These are phyloP conservation scores for Hemileccinum hortonii DNA, from an alignment of 1,284 basidiomycete genomes.

Conservation along the genomic window DNA sequence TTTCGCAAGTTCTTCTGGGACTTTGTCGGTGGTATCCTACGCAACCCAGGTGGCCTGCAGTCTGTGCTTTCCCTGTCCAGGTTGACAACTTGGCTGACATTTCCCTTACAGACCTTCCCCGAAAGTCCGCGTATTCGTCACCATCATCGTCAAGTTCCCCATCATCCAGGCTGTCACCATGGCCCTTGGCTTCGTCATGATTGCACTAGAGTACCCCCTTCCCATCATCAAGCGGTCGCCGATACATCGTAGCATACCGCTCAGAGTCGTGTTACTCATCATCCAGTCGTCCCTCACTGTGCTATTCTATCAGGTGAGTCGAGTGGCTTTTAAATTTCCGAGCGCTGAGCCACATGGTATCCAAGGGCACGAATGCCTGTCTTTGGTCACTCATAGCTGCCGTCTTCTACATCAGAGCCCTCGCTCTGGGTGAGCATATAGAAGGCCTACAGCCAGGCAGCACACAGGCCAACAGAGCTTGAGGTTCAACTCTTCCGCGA, in stretches of 20 bases:
- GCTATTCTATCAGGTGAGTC: constrained; percentile 75
- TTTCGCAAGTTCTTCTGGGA: constrained; percentile 94
- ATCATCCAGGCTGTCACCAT: constrained; percentile 69
- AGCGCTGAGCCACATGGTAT: constrained; percentile 4
- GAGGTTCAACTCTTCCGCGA: constrained; percentile 22
- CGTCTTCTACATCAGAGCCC: constrained; percentile 61
- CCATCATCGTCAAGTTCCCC: constrained; percentile 72
- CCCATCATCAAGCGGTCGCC: constrained; percentile 55
- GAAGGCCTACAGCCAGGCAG: constrained; percentile 59
- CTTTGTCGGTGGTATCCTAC: constrained; percentile 67
- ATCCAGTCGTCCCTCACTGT: constrained; percentile 66
- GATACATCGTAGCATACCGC: constrained; percentile 63
- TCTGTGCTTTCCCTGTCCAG: constrained; percentile 41
- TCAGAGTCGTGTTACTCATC: constrained; percentile 63
- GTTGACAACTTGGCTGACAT: background rate
- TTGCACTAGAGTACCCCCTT: constrained; percentile 68
- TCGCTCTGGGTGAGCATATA: constrained; percentile 64
- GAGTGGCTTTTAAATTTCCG: constrained; percentile 17
- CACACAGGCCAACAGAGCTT: constrained; percentile 56
- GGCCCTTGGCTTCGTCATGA: constrained; percentile 52
- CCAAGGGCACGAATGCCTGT: constrained; percentile 73
- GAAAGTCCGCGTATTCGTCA: constrained; percentile 61
- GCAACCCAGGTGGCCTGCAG: constrained; percentile 78
- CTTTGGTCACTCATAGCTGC: constrained; percentile 72
- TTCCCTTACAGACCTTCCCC: constrained; percentile 55